A percentile compares a stretch with the other conserved stretches of the same genome.
Conservation (phyloP, 306 rosid genomes). For the Quercus mongolica region DNA sequence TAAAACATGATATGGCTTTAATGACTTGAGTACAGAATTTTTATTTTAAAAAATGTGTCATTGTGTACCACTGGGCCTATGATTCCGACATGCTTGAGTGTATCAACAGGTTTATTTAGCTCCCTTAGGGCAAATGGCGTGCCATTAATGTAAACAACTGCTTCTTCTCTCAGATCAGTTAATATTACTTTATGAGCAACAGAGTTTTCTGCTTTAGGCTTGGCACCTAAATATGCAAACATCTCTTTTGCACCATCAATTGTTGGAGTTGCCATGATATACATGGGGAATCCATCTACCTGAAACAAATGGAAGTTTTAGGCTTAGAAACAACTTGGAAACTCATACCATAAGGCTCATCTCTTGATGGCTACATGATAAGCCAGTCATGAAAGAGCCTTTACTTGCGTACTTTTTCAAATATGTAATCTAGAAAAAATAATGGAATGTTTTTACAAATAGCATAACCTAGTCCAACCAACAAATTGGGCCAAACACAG, state of each 20-base stretch:
- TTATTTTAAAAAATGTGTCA: slow-evolving; percentile 3
- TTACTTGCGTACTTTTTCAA: background rate
- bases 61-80: slow-evolving; percentile 76
- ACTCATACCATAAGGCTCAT: background rate
- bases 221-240: slow-evolving; percentile 61
- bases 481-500: background rate
- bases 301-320: slow-evolving; percentile 24
- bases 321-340: slow-evolving; percentile 7
- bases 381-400: background rate
- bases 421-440: background rate
- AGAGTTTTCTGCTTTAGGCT: slow-evolving; percentile 41
- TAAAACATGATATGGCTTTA: slow-evolving; percentile 14
- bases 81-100: slow-evolving; percentile 86
- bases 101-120: slow-evolving; percentile 82
- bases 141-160: slow-evolving; percentile 69
- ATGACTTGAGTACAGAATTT: slow-evolving; percentile 17
- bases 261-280: slow-evolving; percentile 93
- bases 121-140: slow-evolving; percentile 91
- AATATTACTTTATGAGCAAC: slow-evolving; percentile 56
- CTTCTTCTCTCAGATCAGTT: slow-evolving; percentile 89
- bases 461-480: background rate
- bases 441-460: background rate
- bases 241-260: slow-evolving; percentile 87
- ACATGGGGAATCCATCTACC: slow-evolving; percentile 86
- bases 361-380: background rate